Percentiles rank a stretch among this genome's conserved stretches.
Evolutionary conservation across 106 monocot species (phyloP).

Genomic region (Phalaenopsis equestris): DNA sequence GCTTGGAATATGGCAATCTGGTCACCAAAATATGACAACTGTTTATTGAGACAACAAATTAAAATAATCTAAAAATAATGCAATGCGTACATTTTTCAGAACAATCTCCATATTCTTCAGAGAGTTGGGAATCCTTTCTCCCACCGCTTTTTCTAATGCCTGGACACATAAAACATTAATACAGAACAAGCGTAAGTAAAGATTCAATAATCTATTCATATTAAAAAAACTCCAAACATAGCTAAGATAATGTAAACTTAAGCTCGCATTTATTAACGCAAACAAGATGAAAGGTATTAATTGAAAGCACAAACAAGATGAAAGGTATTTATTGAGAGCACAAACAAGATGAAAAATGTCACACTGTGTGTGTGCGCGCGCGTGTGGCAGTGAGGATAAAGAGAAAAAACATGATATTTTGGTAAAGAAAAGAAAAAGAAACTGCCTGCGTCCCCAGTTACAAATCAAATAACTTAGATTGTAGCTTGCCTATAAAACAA

Average conservation of each 20-base stretch:
- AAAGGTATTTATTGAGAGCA: not conserved
- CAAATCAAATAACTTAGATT: too few species aligned
- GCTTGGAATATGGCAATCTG: conserved; percentile 77
- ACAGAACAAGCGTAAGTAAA: not conserved
- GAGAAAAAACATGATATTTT: too few species aligned
- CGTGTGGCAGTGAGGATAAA: too few species aligned
- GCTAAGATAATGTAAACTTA: not conserved
- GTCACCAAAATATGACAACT: not conserved
- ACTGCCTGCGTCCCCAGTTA: too few species aligned
- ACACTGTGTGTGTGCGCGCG: too few species aligned
- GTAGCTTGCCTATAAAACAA: too few species aligned
- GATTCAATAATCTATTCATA: not conserved
- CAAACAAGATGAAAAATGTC: not conserved
- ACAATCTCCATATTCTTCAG: conserved; percentile 59
- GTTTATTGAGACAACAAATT: not conserved
- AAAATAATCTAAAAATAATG: conserved; percentile 5
- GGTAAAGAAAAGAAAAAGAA: too few species aligned
- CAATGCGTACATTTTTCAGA: conserved; percentile 63
- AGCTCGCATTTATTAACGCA: not conserved
- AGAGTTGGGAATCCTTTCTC: conserved; percentile 40
- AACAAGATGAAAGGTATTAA: not conserved
- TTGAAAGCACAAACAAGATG: not conserved
- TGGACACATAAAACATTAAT: conserved; percentile 14
- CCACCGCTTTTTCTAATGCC: conserved; percentile 77
- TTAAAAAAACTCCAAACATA: not conserved